Evolutionary conservation across 257 asterid genomes (phyloP).

Genomic region (Jacaranda mimosifolia): DNA sequence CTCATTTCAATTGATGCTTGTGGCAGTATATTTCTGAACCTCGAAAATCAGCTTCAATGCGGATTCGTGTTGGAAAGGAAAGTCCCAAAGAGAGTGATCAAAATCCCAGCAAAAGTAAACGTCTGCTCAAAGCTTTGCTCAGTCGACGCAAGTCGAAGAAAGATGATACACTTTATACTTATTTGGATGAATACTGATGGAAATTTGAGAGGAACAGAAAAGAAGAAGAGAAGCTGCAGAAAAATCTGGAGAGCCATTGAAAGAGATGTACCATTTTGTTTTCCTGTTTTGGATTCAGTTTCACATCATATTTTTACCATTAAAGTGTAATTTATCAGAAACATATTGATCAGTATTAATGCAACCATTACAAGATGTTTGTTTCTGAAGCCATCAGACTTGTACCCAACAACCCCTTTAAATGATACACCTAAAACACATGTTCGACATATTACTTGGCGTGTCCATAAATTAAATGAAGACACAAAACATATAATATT

Average conservation of each 20-base stretch:
- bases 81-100: constrained; percentile 66
- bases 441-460: no score
- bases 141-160: constrained; percentile 92
- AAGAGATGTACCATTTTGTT: constrained; percentile 42
- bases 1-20: not conserved
- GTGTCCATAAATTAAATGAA: no score
- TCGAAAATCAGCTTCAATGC: constrained; percentile 87
- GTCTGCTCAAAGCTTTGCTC: constrained; percentile 84
- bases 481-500: no score
- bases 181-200: constrained; percentile 82
- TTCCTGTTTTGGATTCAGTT: constrained; percentile 34
- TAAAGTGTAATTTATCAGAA: constrained; percentile 47
- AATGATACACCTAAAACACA: no score
- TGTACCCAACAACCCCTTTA: no score
- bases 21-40: constrained; percentile 73
- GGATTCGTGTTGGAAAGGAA: constrained; percentile 66
- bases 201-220: not conserved
- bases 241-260: constrained; percentile 15
- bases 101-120: constrained; percentile 83
- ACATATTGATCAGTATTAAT: constrained; percentile 39
- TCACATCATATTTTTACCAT: constrained; percentile 20
- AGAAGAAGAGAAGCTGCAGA: not conserved
- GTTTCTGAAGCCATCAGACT: not conserved
- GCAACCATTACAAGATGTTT: constrained; percentile 31
- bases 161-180: constrained; percentile 82